Conservation (phyloP, 176 grass and related monocot genomes). For the Guadua angustifolia region DNA sequence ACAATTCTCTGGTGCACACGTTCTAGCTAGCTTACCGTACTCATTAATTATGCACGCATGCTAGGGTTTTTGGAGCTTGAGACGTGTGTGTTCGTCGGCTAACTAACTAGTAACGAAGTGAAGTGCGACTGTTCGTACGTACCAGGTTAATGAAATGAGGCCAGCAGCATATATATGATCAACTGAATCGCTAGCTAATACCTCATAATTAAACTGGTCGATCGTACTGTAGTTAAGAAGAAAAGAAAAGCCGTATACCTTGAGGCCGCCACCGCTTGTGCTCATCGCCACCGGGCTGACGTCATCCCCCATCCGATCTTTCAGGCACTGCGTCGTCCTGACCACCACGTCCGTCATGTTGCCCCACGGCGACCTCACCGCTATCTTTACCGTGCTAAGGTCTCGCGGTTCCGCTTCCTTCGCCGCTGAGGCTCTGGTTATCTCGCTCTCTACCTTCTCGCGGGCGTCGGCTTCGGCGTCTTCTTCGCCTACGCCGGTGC, state of each 20-base stretch:
- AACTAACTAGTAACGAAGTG: neutral
- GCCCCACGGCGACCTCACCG: slow-evolving; percentile 28
- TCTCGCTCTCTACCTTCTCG: slow-evolving; percentile 49
- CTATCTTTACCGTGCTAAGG: slow-evolving; percentile 53
- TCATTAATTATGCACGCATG: neutral
- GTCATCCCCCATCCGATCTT: slow-evolving; percentile 39
- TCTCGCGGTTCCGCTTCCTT: slow-evolving; percentile 19
- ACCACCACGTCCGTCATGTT: slow-evolving; percentile 57
- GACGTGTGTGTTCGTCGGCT: neutral
- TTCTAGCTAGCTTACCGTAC: neutral
- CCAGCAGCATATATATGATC: neutral
- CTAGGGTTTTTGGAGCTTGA: neutral
- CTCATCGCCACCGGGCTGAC: slow-evolving; percentile 58
- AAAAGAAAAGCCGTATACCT: slow-evolving; percentile 27
- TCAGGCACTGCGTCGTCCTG: slow-evolving; percentile 58
- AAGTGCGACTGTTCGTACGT: neutral
- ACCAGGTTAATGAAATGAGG: neutral
- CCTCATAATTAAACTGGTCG: neutral
- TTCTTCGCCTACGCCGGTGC: neutral
- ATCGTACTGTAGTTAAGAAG: neutral
- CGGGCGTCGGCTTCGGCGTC: neutral
- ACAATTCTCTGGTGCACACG: neutral
- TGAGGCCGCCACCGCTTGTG: slow-evolving; percentile 38
- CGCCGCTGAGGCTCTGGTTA: slow-evolving; percentile 38
- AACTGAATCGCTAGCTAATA: neutral